phyloP scores from a whole-genome alignment of 2,329 filamentous ascomycete genomes.

The Akanthomyces muscarius region DNA sequence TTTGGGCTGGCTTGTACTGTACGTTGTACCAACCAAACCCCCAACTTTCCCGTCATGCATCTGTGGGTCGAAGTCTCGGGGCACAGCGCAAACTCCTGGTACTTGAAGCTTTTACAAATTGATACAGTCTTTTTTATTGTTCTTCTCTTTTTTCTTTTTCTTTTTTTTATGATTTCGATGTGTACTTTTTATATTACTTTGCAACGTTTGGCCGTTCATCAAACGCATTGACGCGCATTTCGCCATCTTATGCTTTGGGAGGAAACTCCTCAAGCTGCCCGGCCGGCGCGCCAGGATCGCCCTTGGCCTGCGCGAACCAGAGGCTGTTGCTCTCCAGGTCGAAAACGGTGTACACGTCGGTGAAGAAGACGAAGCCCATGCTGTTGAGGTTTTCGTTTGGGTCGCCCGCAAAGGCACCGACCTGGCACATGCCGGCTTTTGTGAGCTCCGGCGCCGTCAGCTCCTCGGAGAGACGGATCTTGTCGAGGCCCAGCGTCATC shows the following conservation, averaged over 20 bases:
- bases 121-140: no score
- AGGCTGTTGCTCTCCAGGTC: constrained; percentile 12
- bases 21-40: no score
- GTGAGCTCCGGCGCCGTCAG: not conserved
- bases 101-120: no score
- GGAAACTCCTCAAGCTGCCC: constrained; percentile 14
- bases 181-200: no score
- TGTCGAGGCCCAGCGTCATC: constrained; percentile 3
- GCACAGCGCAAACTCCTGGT: no score
- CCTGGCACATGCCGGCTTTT: not conserved
- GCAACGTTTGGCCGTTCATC: no score
- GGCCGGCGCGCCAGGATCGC: not conserved
- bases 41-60: no score
- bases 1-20: no score
- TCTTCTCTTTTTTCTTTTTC: no score
- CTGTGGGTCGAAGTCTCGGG: no score
- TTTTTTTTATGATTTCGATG: no score
- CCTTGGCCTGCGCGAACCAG: constrained; percentile 15
- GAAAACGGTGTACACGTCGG: constrained; percentile 12
- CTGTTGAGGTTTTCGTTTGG: not conserved
- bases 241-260: not conserved
- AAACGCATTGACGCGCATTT: no score
- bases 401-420: not conserved
- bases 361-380: constrained; percentile 2
- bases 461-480: not conserved